A percentile compares a stretch with the other conserved stretches of the same genome.
These are phyloP conservation scores for Torulaspora gathmanii DNA, from an alignment of 805 yeast species.

Conservation along the genomic window DNA sequence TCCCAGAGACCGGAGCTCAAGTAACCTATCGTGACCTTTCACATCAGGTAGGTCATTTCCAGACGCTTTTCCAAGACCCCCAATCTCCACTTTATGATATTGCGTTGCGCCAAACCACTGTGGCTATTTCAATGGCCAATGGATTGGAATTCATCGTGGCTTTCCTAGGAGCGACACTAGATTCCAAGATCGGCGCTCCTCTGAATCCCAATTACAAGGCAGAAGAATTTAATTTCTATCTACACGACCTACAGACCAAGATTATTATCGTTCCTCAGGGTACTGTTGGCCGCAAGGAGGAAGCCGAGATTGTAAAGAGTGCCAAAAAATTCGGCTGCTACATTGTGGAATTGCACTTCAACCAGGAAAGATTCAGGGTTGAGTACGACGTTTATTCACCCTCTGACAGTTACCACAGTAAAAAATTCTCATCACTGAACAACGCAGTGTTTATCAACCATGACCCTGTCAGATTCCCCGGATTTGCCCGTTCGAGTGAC, in stretches of 20 bases:
- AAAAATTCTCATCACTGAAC: slow-evolving; percentile 25
- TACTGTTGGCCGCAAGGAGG: slow-evolving; percentile 32
- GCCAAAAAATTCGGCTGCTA: slow-evolving; percentile 46
- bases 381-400: slow-evolving; percentile 38
- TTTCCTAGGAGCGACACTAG: slow-evolving; percentile 53
- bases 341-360: slow-evolving; percentile 51
- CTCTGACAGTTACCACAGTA: slow-evolving; percentile 24
- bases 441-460: slow-evolving; percentile 34
- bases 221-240: slow-evolving; percentile 58
- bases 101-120: slow-evolving; percentile 40
- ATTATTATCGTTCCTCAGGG: slow-evolving; percentile 58
- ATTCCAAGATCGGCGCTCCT: slow-evolving; percentile 62
- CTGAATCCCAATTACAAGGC: slow-evolving; percentile 59
- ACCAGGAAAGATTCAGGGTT: slow-evolving; percentile 38
- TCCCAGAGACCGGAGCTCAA: slow-evolving; percentile 45
- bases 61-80: slow-evolving; percentile 42
- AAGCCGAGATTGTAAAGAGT: slow-evolving; percentile 45
- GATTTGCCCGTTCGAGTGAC: slow-evolving; percentile 45
- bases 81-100: slow-evolving; percentile 40
- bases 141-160: slow-evolving; percentile 52
- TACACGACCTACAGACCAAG: slow-evolving; percentile 54
- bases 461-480: slow-evolving; percentile 35
- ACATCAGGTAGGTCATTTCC: slow-evolving; percentile 45
- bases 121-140: slow-evolving; percentile 61
- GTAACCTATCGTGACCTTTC: slow-evolving; percentile 44